phyloP scores from a whole-genome alignment of 2,329 filamentous ascomycete species.

The Talaromyces islandicus region DNA sequence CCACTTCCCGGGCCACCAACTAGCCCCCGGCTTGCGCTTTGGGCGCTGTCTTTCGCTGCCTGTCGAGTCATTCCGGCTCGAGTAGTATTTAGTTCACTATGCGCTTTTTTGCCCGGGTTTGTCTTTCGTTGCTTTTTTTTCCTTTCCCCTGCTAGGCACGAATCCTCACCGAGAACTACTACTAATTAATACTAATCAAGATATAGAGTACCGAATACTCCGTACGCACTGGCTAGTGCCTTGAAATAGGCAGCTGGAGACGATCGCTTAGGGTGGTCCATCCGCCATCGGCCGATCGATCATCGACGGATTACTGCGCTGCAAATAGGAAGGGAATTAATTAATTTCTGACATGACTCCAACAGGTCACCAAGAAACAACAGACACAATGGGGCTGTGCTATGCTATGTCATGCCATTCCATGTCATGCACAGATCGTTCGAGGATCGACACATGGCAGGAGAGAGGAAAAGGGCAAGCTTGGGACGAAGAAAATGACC shows the following conservation, averaged over 20 bases:
- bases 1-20: not conserved
- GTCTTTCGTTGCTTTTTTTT: not conserved
- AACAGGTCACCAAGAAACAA: not conserved
- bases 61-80: not conserved
- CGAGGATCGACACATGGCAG: not conserved
- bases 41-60: not conserved
- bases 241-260: not conserved
- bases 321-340: not conserved
- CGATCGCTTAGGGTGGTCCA: not conserved
- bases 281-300: not conserved
- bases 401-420: not conserved
- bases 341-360: not conserved
- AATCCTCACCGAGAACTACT: no score
- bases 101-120: no score
- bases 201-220: no score
- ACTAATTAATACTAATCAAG: no score
- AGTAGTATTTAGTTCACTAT: no score
- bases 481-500: not conserved
- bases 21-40: not conserved
- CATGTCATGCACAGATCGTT: not conserved
- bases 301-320: not conserved
- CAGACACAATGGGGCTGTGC: not conserved
- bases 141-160: no score
- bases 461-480: not conserved
- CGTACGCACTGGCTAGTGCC: not conserved